These are phyloP conservation scores for Eragrostis nindensis DNA, from an alignment of 176 grass and related monocot genomes.

Conservation along the genomic window DNA sequence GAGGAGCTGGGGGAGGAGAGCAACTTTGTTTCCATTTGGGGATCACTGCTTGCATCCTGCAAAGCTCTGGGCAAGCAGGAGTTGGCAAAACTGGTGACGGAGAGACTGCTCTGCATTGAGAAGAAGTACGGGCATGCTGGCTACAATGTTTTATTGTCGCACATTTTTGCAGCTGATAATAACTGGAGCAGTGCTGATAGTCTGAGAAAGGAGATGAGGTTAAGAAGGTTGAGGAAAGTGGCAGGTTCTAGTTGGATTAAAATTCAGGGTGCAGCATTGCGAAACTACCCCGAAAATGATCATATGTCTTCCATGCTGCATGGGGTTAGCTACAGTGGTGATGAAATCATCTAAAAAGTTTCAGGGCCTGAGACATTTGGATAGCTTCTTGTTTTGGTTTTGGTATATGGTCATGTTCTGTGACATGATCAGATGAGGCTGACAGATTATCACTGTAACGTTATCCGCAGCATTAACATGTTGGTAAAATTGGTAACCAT, in stretches of 20 bases:
- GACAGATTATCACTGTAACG: neutral
- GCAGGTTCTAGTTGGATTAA: constrained; percentile 76
- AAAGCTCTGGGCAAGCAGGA: constrained; percentile 66
- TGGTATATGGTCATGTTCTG: constrained; percentile 8
- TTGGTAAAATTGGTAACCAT: constrained; percentile 2
- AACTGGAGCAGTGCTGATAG: constrained; percentile 80
- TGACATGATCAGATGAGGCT: constrained; percentile 13
- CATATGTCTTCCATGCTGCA: constrained; percentile 41
- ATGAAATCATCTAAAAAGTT: constrained; percentile 39
- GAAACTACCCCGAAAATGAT: constrained; percentile 43
- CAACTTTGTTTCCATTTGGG: constrained; percentile 84
- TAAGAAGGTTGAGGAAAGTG: constrained; percentile 61
- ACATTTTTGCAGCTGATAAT: constrained; percentile 64
- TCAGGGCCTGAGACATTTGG: neutral
- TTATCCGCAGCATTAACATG: neutral
- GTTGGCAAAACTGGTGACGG: constrained; percentile 58
- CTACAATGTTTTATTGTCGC: constrained; percentile 71
- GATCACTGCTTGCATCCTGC: constrained; percentile 77
- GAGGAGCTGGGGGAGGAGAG: constrained; percentile 64
- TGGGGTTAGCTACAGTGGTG: constrained; percentile 9
- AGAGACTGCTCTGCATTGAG: constrained; percentile 68
- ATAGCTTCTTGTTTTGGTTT: constrained; percentile 17
- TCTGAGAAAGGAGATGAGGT: constrained; percentile 83
- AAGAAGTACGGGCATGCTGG: constrained; percentile 64
- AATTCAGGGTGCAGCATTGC: constrained; percentile 44